Conservation (phyloP, 208 protist genomes). For the Herpetomonas tarakana region DNA sequence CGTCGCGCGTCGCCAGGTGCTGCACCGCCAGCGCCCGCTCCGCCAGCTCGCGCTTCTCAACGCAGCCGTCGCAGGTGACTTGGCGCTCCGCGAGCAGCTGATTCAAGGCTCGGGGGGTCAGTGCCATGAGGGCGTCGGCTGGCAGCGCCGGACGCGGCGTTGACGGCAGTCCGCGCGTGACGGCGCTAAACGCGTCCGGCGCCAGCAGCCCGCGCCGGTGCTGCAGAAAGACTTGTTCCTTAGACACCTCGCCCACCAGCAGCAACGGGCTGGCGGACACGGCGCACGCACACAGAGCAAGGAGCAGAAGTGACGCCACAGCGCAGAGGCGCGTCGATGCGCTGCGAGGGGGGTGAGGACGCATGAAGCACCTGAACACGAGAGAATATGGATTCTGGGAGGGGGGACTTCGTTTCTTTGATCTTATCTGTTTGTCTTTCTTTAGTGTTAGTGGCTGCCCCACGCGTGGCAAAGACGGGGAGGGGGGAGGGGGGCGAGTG, state of each 20-base stretch:
- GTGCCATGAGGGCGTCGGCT: slow-evolving; percentile 7
- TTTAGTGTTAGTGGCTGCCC: no score
- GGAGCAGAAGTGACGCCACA: background rate
- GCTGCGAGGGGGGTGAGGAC: no score
- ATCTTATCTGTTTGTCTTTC: no score
- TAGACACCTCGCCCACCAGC: slow-evolving; percentile 25
- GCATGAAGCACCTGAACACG: no score
- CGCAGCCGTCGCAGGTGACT: slow-evolving; percentile 32
- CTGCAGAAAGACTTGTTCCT: slow-evolving; percentile 42
- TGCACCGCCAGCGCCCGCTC: slow-evolving; percentile 29
- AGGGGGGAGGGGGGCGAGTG: no score
- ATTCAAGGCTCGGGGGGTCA: slow-evolving; percentile 26
- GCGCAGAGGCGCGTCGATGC: no score
- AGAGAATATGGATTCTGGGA: no score
- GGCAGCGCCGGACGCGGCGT: slow-evolving; percentile 9
- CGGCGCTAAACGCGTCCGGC: slow-evolving; percentile 9
- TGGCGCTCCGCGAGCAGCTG: slow-evolving; percentile 36
- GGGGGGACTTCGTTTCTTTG: no score
- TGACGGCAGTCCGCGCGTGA: slow-evolving; percentile 27
- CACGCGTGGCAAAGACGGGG: no score
- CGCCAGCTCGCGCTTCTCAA: slow-evolving; percentile 43
- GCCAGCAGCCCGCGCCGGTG: slow-evolving; percentile 23
- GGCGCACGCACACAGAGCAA: slow-evolving; percentile 3
- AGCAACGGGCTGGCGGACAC: slow-evolving; percentile 14
- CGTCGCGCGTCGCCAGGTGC: slow-evolving; percentile 26